Base-by-base conservation (phyloP, 2,329 filamentous ascomycete genomes). In the Aspergillus sp. region DNA sequence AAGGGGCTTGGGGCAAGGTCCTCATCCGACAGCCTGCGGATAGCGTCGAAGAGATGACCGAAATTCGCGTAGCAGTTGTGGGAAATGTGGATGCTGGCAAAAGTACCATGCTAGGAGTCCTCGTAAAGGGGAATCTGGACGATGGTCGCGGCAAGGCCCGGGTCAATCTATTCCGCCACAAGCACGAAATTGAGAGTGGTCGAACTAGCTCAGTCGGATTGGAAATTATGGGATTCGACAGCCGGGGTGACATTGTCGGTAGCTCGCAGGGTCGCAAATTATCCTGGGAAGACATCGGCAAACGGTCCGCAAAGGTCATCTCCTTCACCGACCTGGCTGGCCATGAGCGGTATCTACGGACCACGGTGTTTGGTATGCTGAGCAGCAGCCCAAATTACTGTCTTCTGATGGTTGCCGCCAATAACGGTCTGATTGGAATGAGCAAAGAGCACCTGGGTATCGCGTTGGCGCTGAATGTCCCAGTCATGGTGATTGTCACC, bases 221-320 rank as follows among this genome's bases (percentile, higher is more conserved):
- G 93, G 95, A 99, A 76, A 98, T 98, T 62, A 92, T 98, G 89
- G 95, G 95, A 2, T 99, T 97, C 68, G 92, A 98, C 75, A 92
- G 90, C 54, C 84, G 85, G 57, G 94, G 95, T 29, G 86, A 93
- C 26, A 89, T 96, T 29, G 85, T 98, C 16, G 86, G 87, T 16
- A 94, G 91, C 45, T 90, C 90, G 59, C 90, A 93, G 2, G 94
- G 92, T 1, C 86, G 95, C 74, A 91, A 89, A 78, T 81, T 98
- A 36, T 94, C 93, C 4, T 99, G 95, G 95, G 94, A 97, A 75
- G 95, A 99, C 75, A 97, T 99, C 71, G 95, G 95, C 56, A 92
- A 90, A 77, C 90, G 92, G 66, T 96, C 92, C 69, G 85, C 94
- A 54, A 99, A 99, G 81, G 93, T 99, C 54, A 97, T 98, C 69